Conservation (phyloP, 2,329 filamentous ascomycete species). For the Penicillium fuscoglaucum region DNA sequence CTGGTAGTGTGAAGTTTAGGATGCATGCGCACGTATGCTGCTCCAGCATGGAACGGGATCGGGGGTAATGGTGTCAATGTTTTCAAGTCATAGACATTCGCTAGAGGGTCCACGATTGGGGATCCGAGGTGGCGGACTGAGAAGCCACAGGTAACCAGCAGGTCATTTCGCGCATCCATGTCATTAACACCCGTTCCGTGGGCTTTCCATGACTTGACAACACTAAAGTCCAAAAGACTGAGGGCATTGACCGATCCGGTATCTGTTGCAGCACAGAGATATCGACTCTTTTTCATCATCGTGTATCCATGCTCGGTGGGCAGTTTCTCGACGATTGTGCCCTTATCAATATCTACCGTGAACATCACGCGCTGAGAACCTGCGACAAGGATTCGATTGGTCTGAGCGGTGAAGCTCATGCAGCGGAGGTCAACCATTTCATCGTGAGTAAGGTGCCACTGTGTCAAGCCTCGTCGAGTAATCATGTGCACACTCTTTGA, state of each 20-base stretch:
- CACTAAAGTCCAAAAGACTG: constrained; percentile 72
- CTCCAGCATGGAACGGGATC: constrained; percentile 87
- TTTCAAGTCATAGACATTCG: constrained; percentile 95
- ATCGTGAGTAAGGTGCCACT: constrained; percentile 81
- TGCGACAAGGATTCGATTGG: constrained; percentile 80
- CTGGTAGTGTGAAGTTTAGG: constrained; percentile 93
- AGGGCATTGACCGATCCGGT: constrained; percentile 82
- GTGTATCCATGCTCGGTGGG: constrained; percentile 76
- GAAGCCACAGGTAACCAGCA: constrained; percentile 92
- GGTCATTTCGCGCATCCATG: constrained; percentile 95
- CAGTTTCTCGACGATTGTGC: constrained; percentile 70
- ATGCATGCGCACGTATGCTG: constrained; percentile 94
- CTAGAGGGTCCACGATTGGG: constrained; percentile 85
- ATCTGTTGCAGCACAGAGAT: constrained; percentile 88
- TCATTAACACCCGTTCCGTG: constrained; percentile 88
- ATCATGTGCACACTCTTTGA: constrained; percentile 84
- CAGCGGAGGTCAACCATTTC: constrained; percentile 86
- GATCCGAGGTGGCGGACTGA: constrained; percentile 77
- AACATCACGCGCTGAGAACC: constrained; percentile 87
- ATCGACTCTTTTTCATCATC: constrained; percentile 83
- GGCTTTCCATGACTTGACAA: constrained; percentile 86
- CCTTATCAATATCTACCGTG: constrained; percentile 69
- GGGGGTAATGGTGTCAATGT: constrained; percentile 84
- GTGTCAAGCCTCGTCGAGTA: constrained; percentile 73
- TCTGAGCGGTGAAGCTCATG: constrained; percentile 92